Evolutionary conservation across 2,329 filamentous ascomycete species (phyloP).

Genomic region (Xylaria sp.): DNA sequence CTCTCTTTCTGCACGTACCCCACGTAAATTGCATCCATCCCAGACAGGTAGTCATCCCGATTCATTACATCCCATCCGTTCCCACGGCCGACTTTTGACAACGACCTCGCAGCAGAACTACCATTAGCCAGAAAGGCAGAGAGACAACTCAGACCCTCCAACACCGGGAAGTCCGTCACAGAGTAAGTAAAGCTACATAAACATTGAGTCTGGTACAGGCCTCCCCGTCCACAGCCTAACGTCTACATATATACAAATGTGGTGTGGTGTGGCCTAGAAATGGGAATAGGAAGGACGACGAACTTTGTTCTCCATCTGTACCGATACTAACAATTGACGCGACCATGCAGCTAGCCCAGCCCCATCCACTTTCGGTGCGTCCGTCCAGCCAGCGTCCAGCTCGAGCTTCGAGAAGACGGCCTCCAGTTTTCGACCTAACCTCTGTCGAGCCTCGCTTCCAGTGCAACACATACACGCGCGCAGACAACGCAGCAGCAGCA

Average conservation of each 20-base stretch:
- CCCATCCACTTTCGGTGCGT: slow-evolving; percentile 20
- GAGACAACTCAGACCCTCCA: slow-evolving; percentile 21
- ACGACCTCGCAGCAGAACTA: not conserved
- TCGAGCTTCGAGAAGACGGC: slow-evolving; percentile 27
- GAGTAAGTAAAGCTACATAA: slow-evolving; percentile 18
- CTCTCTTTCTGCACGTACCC: slow-evolving; percentile 42
- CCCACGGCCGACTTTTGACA: not conserved
- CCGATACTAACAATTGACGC: not conserved
- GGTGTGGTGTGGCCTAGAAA: slow-evolving; percentile 1
- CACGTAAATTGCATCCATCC: slow-evolving; percentile 34
- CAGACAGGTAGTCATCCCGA: slow-evolving; percentile 1
- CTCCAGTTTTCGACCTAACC: slow-evolving; percentile 7
- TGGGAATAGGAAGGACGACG: too few relatives aligned
- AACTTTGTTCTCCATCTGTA: slow-evolving; percentile 21
- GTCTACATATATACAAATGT: slow-evolving; percentile 6
- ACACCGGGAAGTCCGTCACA: slow-evolving; percentile 5
- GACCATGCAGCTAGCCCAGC: slow-evolving; percentile 15
- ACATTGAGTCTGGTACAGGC: not conserved
- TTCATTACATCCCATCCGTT: not conserved
- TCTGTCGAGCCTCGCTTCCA: slow-evolving; percentile 6
- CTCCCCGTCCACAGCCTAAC: not conserved
- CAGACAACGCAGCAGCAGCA: not conserved
- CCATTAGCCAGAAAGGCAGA: not conserved
- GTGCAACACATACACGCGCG: not conserved
- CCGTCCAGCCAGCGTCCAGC: slow-evolving; percentile 8